Percentiles rank a stretch among this genome's conserved stretches.
Conservation (phyloP, 495 filamentous ascomycete genomes). For the Thermothielavioides terrestris region DNA sequence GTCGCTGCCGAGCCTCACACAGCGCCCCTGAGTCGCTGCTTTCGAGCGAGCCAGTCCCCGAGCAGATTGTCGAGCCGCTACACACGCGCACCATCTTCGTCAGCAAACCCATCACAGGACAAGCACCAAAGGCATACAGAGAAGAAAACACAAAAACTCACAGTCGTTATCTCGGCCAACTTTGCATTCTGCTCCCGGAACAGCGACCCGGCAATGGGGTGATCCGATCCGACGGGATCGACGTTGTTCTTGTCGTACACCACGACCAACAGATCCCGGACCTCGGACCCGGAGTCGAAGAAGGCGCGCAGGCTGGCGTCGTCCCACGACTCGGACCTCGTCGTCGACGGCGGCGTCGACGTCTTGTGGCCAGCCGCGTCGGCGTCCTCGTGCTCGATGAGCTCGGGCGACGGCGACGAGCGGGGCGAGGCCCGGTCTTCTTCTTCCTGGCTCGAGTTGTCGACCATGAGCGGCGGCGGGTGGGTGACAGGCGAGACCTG, state of each 20-base stretch:
- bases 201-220: slow-evolving; percentile 71
- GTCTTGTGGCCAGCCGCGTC: slow-evolving; percentile 31
- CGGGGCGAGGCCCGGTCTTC: slow-evolving; percentile 52
- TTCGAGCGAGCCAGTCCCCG: slow-evolving; percentile 68
- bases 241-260: slow-evolving; percentile 85
- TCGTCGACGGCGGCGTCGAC: slow-evolving; percentile 35
- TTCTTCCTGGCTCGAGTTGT: slow-evolving; percentile 56
- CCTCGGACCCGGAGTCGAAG: slow-evolving; percentile 84
- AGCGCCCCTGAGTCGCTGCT: slow-evolving; percentile 43
- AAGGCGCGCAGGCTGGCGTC: slow-evolving; percentile 78
- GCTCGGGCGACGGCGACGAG: slow-evolving; percentile 61
- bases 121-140: slow-evolving; percentile 2
- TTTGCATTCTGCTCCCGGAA: slow-evolving; percentile 79
- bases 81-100: slow-evolving; percentile 16
- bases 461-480: slow-evolving; percentile 53
- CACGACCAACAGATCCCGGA: slow-evolving; percentile 81
- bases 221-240: slow-evolving; percentile 63
- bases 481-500: slow-evolving; percentile 54
- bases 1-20: slow-evolving; percentile 17
- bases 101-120: background rate
- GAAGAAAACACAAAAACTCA: slow-evolving; percentile 29
- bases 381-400: slow-evolving; percentile 44
- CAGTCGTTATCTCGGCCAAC: slow-evolving; percentile 70
- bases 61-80: slow-evolving; percentile 77
- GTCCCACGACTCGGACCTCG: slow-evolving; percentile 57